phyloP scores from a whole-genome alignment of 2,329 filamentous ascomycete genomes.

The Mycogone perniciosa region DNA sequence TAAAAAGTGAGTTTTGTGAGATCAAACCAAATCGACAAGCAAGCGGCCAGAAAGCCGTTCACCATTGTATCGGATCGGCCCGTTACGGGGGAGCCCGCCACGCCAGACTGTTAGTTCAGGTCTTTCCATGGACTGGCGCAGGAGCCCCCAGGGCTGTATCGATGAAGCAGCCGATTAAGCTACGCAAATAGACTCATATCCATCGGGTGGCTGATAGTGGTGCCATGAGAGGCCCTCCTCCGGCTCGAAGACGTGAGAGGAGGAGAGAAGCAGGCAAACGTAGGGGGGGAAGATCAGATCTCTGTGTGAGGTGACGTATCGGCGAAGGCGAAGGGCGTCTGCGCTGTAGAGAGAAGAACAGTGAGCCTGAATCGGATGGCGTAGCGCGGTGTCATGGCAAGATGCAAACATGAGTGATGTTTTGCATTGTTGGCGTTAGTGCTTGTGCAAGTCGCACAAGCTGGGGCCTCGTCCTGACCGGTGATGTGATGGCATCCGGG shows the following conservation, averaged over 20 bases:
- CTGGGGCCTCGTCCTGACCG: not conserved
- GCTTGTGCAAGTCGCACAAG: conserved; percentile 4
- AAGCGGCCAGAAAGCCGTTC: conserved; percentile 13
- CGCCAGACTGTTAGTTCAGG: not conserved
- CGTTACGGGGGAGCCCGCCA: conserved; percentile 15
- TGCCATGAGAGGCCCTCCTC: not conserved
- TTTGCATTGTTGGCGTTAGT: conserved; percentile 12
- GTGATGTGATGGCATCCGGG: too few species aligned
- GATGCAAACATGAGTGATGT: conserved; percentile 6
- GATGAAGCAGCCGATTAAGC: not conserved
- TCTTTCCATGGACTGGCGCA: not conserved
- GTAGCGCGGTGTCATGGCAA: conserved; percentile 1
- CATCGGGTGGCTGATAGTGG: not conserved
- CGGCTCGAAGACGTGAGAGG: not conserved
- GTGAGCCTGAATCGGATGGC: not conserved
- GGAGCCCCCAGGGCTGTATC: not conserved
- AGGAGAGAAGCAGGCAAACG: not conserved
- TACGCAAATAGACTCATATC: not conserved
- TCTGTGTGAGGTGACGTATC: conserved; percentile 14
- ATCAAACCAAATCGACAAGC: conserved; percentile 12
- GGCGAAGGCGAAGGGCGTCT: not conserved
- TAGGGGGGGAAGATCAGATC: conserved; percentile 12
- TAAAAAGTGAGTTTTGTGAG: not conserved
- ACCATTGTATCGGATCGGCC: conserved; percentile 23
- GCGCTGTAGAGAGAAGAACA: not conserved